Evolutionary conservation across 768 basidiomycete genomes (phyloP).

Genomic region (Lactarius psammicola): DNA sequence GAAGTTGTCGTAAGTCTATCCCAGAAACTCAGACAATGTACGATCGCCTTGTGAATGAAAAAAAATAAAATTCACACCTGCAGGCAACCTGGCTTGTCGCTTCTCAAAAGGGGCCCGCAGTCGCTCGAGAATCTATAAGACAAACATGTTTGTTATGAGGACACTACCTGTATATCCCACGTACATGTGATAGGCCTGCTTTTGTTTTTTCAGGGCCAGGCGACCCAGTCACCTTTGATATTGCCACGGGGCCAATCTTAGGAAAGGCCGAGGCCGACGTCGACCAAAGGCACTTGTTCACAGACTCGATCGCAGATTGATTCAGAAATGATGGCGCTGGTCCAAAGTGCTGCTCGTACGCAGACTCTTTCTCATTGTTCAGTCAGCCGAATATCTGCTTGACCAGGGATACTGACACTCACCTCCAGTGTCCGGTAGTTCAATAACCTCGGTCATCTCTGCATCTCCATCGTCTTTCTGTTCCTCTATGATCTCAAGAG

Average conservation of each 20-base stretch:
- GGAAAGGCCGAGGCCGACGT: conserved; percentile 47
- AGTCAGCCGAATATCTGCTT: background rate
- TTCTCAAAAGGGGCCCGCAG: conserved; percentile 54
- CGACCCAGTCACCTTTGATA: conserved; percentile 48
- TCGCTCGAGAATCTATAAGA: conserved; percentile 52
- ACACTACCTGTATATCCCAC: background rate
- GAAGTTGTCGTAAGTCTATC: conserved; percentile 52
- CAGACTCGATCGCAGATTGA: conserved; percentile 48
- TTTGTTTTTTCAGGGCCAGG: conserved; percentile 4
- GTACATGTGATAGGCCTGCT: conserved; percentile 22
- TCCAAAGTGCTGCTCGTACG: conserved; percentile 78
- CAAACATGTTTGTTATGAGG: background rate
- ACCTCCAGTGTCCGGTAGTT: conserved; percentile 28
- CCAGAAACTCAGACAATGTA: background rate
- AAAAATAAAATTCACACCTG: conserved; percentile 52
- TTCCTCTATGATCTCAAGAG: conserved; percentile 14
- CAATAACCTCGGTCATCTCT: conserved; percentile 13
- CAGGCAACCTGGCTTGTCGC: conserved; percentile 52
- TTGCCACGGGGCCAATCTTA: conserved; percentile 57
- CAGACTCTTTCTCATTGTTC: conserved; percentile 36
- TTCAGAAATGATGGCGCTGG: conserved; percentile 51
- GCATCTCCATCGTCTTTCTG: conserved; percentile 29
- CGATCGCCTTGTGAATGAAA: conserved; percentile 10
- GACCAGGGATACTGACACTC: conserved; percentile 6
- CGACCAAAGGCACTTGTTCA: conserved; percentile 59